A percentile compares a stretch with the other conserved stretches of the same genome.
Conservation (phyloP, 768 basidiomycete species). For the Phaeotremella fagi region DNA sequence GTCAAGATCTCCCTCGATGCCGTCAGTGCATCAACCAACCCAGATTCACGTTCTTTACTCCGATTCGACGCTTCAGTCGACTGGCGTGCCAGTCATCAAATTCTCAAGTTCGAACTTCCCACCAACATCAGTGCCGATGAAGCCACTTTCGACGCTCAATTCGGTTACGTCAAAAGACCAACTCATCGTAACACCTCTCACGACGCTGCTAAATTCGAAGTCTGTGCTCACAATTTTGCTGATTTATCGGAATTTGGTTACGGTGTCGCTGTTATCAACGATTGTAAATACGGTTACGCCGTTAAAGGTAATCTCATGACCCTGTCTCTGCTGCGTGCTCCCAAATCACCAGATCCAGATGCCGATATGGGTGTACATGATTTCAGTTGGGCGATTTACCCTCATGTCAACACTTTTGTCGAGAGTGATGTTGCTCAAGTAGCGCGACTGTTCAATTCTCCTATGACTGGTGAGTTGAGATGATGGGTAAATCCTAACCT, state of each 20-base stretch:
- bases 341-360: slow-evolving; percentile 59
- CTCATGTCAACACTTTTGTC: slow-evolving; percentile 80
- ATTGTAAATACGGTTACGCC: slow-evolving; percentile 87
- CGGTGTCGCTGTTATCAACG: slow-evolving; percentile 87
- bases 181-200: slow-evolving; percentile 93
- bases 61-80: slow-evolving; percentile 78
- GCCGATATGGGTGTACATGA: slow-evolving; percentile 54
- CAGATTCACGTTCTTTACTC: slow-evolving; percentile 69
- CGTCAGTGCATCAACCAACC: slow-evolving; percentile 55
- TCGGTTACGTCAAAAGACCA: slow-evolving; percentile 80
- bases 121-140: slow-evolving; percentile 73
- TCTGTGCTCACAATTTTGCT: slow-evolving; percentile 79
- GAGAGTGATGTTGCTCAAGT: slow-evolving; percentile 70
- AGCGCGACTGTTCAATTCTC: slow-evolving; percentile 52
- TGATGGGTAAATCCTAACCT: background rate
- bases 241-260: slow-evolving; percentile 66
- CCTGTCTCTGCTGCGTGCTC: slow-evolving; percentile 80
- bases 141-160: slow-evolving; percentile 92
- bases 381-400: slow-evolving; percentile 85
- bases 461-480: slow-evolving; percentile 58
- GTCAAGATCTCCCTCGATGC: slow-evolving; percentile 88
- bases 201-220: slow-evolving; percentile 67
- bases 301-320: slow-evolving; percentile 78
- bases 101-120: slow-evolving; percentile 91
- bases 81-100: slow-evolving; percentile 83